Evolutionary conservation across 139 green algal species (phyloP), one percentile per base, ranked within the genome.

Genomic region (Ettlia oleoabundans): DNA sequence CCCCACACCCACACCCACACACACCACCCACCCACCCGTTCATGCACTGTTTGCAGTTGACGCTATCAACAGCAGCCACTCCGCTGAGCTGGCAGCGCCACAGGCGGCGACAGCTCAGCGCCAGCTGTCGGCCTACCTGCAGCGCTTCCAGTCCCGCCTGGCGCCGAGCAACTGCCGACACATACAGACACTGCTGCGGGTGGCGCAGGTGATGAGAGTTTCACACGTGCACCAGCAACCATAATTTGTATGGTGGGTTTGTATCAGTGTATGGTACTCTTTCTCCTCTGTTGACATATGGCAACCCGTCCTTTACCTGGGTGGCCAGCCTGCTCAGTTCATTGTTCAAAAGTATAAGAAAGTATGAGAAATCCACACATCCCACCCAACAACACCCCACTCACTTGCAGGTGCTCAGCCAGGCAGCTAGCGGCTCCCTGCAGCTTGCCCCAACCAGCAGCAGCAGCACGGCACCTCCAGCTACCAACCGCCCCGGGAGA

Each of bases 1-100:
- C n/a, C n/a, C n/a, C n/a, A n/a, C n/a, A n/a, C n/a, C n/a, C 47
- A 58, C 47, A 15, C 47, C 47, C 10, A 58, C 47, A 58, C 47
- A 15, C 47, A 58, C 47, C 10, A 58, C 13, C 47, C 47, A 58
- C 47, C 47, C 47, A 15, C 47, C 47, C 15, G 47, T 58, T 10
- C 10, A 58, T 15, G 47, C 47, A 15, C 47, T 58, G 47, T 13
- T 15, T 51, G 63, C 80, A 85, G 77, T 76, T 30, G 86, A 95
- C 62, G 92, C 92, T 7, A 87, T 98, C 61, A 94, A 94, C 78
- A 78, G 40, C 67, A 85, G 89, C 22, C 93, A 98, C 91, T 92
- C 88, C 40, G 87, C 89, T 2, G 42, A 66, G 28, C 78, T 98
- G 0, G 88, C 3, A 35, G 28, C 51, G 4, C 26, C 43, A 63